Evolutionary conservation across 306 rosid genomes (phyloP).

Genomic region (Chamaecrista fasciculata): DNA sequence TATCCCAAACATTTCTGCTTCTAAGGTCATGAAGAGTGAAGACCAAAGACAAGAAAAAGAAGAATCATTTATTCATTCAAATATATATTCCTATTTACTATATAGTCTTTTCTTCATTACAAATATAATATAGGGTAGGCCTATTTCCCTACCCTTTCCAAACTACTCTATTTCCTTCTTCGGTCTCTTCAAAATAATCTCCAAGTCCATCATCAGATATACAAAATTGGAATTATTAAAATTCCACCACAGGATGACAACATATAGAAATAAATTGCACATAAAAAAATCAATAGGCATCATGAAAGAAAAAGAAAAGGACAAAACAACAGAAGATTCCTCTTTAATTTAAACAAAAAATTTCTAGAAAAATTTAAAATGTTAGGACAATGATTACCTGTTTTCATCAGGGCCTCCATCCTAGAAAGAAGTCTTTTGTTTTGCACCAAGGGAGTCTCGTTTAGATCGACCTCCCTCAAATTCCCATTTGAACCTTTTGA

Average conservation of each 20-base stretch:
- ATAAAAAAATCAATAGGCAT: background rate
- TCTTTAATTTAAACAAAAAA: background rate
- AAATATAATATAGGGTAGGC: background rate
- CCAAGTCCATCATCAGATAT: background rate
- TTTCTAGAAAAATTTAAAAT: background rate
- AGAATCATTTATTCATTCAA: background rate
- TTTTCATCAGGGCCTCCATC: constrained; percentile 69
- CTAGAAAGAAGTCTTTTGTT: constrained; percentile 63
- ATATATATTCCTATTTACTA: background rate
- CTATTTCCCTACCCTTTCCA: background rate
- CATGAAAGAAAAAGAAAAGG: background rate
- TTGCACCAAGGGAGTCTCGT: constrained; percentile 68
- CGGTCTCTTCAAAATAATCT: background rate
- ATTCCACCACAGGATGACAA: background rate
- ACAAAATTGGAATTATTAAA: background rate
- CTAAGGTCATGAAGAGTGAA: background rate
- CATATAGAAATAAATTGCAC: background rate
- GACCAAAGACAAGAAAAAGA: background rate
- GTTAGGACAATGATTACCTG: constrained; percentile 51
- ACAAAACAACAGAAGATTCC: background rate
- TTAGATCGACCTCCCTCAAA: constrained; percentile 76
- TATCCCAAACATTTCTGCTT: background rate
- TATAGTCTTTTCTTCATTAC: background rate
- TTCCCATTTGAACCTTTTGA: constrained; percentile 63
- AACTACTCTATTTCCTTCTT: background rate